phyloP scores from a whole-genome alignment of 2,329 filamentous ascomycete species.

The Thelonectria olida region DNA sequence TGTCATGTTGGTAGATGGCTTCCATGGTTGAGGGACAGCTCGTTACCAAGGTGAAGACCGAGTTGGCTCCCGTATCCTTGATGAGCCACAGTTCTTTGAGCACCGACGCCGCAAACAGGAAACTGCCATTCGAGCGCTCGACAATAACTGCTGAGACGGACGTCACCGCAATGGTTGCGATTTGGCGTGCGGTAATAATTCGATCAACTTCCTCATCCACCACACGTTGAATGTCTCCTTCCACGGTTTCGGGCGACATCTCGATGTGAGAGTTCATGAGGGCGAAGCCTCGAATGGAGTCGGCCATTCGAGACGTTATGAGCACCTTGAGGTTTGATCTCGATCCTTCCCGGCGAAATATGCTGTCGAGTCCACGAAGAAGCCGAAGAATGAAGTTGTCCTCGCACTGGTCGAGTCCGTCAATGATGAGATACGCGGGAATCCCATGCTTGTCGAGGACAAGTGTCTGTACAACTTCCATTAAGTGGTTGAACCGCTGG shows the following conservation, averaged over 20 bases:
- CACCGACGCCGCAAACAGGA: slow-evolving; percentile 31
- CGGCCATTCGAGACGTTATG: slow-evolving; percentile 26
- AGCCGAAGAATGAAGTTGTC: slow-evolving; percentile 23
- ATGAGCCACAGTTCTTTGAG: slow-evolving; percentile 33
- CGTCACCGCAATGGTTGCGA: slow-evolving; percentile 23
- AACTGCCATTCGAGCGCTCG: slow-evolving; percentile 32
- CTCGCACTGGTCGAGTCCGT: slow-evolving; percentile 31
- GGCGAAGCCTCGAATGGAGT: slow-evolving; percentile 29
- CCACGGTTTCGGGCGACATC: slow-evolving; percentile 18
- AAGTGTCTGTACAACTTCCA: slow-evolving; percentile 26
- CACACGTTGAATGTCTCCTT: slow-evolving; percentile 28
- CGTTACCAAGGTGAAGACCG: slow-evolving; percentile 24
- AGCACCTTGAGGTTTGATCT: slow-evolving; percentile 14
- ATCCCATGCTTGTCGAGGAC: slow-evolving; percentile 11
- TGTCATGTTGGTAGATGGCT: slow-evolving; percentile 34
- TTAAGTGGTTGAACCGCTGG: slow-evolving; percentile 27
- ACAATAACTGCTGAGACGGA: slow-evolving; percentile 32
- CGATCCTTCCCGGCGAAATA: slow-evolving; percentile 23
- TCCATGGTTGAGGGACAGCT: neutral
- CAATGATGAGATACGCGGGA: slow-evolving; percentile 27
- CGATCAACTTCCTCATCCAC: slow-evolving; percentile 32
- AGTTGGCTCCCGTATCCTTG: slow-evolving; percentile 32
- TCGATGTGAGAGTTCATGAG: slow-evolving; percentile 26
- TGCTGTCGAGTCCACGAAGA: slow-evolving; percentile 25
- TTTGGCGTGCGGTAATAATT: slow-evolving; percentile 30